Evolutionary conservation across 2,329 filamentous ascomycete genomes (phyloP), one percentile per base, ranked within the genome.

Genomic region (Trichoderma lentiforme): DNA sequence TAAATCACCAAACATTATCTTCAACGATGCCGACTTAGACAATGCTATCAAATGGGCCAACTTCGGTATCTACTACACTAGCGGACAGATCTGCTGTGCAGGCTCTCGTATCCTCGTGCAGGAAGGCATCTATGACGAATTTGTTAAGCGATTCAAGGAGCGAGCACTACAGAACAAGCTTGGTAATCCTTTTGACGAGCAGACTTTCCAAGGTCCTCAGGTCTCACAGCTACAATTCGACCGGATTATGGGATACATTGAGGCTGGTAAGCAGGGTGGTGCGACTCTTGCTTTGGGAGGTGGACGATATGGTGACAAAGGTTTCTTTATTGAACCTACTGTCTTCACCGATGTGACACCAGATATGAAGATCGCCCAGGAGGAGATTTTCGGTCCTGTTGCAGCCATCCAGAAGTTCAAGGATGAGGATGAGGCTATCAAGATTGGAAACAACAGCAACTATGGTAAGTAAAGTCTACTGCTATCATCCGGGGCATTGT

Each of bases 221-320:
- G 84, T 93, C 64, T 83, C 81, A 73, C 94, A 95, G 82, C 92
- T 92, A 39, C 88, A 93, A 32, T 83, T 36, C 26, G 60, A 62
- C 12, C 71, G 71, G 7, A 67, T 74, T 3, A 30, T 56, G 15
- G 39, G 18, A 6, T 62, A 73, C 67, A 72, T 74, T 26, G 24
- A 87, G 56, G 92, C 95, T 78, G 91, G 95, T 34, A 84, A 88
- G 69, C 92, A 96, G 77, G 93, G 93, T 7, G 93, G 93, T 47
- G 92, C 84, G 6, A 90, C 89, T 78, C 83, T 95, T 39, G 79
- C 93, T 32, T 81, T 90, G 34, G 92, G 93, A 56, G 94, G 94
- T 1, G 80, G 82, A n/a, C 53, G 53, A 15, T 34, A 60, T 24
- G 32, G 34, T 8, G 68, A 47, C 3, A 94, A 93, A 3, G 58